Evolutionary conservation across 805 yeast genomes (phyloP).

Genomic region (Candida pseudofarinosa): DNA sequence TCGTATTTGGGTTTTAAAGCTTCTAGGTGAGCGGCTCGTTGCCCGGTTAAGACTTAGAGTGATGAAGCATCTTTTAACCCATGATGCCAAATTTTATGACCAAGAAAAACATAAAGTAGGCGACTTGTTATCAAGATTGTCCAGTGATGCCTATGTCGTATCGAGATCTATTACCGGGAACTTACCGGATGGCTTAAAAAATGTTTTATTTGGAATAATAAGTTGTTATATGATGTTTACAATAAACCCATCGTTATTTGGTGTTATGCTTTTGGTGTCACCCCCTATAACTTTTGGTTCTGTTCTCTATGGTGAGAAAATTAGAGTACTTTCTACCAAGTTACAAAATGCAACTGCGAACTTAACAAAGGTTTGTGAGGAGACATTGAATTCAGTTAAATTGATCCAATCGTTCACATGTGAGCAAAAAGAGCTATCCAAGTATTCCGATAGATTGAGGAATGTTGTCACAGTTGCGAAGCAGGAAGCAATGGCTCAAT

Average conservation of each 20-base stretch:
- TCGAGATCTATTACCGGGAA: conserved; percentile 40
- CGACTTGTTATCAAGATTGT: conserved; percentile 40
- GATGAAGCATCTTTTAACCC: conserved; percentile 40
- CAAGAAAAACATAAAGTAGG: conserved; percentile 44
- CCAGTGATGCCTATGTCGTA: conserved; percentile 45
- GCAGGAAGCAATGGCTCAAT: conserved; percentile 42
- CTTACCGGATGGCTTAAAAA: conserved; percentile 43
- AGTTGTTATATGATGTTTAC: conserved; percentile 43
- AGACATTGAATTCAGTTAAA: conserved; percentile 39
- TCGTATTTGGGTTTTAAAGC: conserved; percentile 38
- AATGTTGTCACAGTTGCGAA: conserved; percentile 40
- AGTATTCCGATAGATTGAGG: conserved; percentile 36
- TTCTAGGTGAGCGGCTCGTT: conserved; percentile 42
- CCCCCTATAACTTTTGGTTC: conserved; percentile 45
- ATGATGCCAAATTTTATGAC: conserved; percentile 40
- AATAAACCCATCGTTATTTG: conserved; percentile 39
- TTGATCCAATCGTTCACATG: conserved; percentile 43
- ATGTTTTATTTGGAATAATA: conserved; percentile 38
- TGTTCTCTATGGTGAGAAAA: conserved; percentile 43
- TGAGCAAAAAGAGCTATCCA: conserved; percentile 37
- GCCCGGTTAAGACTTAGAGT: conserved; percentile 39
- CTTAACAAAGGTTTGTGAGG: conserved; percentile 41
- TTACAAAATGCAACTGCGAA: conserved; percentile 44
- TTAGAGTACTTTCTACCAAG: conserved; percentile 35
- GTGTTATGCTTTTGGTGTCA: conserved; percentile 41